Evolutionary conservation across 2,329 filamentous ascomycete genomes (phyloP), one percentile per base, ranked within the genome.

Genomic region (Fusarium sp.): DNA sequence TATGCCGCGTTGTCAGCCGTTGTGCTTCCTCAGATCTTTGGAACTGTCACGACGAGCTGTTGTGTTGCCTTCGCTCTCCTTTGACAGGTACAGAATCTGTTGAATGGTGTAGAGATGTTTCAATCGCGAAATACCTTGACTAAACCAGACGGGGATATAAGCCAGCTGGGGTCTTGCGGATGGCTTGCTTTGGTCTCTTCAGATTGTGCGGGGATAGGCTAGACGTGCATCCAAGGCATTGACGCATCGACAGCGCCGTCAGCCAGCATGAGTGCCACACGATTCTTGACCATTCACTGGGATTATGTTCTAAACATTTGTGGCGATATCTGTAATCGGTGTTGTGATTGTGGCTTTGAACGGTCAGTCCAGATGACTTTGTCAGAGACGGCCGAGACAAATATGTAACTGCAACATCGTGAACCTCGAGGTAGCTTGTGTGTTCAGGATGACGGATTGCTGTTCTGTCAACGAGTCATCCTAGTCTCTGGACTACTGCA

Each of bases 141-240:
- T 64, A 67, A 54, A 29, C 65, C 56, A 57, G 60, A 57, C 66
- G 62, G 66, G 73, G 67, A 65, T 37, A 71, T 61, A 64, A 30
- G 61, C 49, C 69, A 70, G 46, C 70, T 54, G 25, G 61, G 30
- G 63, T 57, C 41, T 59, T 42, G 74, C 60, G 64, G 64, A 70
- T 70, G 69, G 71, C 68, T 71, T 74, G 63, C 49, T 62, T 61
- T 63, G 70, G 66, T 27, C 32, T 22, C 61, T 64, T 49, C 71
- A 49, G 55, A 65, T 57, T 66, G 65, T 70, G 71, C 60, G 71
- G 71, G 68, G 71, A 62, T 57, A 69, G 55, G 67, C 59, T 70
- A 66, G 68, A 66, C 59, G 59, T 77, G 77, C 78, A 80, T 76
- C 71, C 73, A 81, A 80, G 75, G 79, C 80, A 81, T 81, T 81